These are phyloP conservation scores for Peronospora tabacina DNA, from an alignment of 352 stramenopile species.

Conservation along the genomic window DNA sequence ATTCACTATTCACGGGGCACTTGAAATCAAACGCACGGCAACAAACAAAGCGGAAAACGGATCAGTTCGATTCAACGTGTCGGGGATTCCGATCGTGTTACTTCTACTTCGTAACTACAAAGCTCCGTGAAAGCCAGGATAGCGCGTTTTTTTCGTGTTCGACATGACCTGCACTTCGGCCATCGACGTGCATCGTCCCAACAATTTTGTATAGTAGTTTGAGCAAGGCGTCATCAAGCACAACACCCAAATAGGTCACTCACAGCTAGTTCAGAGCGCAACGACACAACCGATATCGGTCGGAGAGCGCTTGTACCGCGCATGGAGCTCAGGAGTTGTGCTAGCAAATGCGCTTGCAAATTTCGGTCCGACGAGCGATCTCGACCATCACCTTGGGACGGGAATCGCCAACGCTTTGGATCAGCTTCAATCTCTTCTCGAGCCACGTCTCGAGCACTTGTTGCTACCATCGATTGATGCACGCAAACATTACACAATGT, in stretches of 20 bases:
- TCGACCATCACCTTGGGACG: conserved; percentile 8
- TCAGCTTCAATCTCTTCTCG: conserved; percentile 30
- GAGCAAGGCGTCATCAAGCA: conserved; percentile 12
- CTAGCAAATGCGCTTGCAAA: conserved; percentile 9
- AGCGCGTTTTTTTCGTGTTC: conserved; percentile 1
- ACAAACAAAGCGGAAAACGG: background rate
- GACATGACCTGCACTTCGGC: conserved; percentile 20
- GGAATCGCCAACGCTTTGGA: conserved; percentile 17
- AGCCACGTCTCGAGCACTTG: conserved; percentile 30
- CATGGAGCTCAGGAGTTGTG: conserved; percentile 7
- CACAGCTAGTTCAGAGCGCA: conserved; percentile 18
- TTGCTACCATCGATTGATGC: conserved; percentile 31
- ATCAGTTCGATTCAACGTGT: background rate
- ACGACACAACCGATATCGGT: conserved; percentile 8
- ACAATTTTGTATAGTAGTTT: conserved; percentile 7
- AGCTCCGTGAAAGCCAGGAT: background rate
- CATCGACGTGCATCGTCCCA: conserved; percentile 8
- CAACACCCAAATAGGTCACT: conserved; percentile 24
- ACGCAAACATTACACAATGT: conserved; percentile 37
- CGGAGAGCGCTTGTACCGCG: conserved; percentile 11
- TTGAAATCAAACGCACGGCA: conserved; percentile 5
- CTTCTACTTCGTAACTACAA: conserved; percentile 25
- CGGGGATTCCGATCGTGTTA: conserved; percentile 13
- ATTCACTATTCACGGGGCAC: conserved; percentile 4
- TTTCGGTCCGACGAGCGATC: conserved; percentile 12